Conservation (phyloP, 2,329 filamentous ascomycete genomes). For the Fusarium palustre region DNA sequence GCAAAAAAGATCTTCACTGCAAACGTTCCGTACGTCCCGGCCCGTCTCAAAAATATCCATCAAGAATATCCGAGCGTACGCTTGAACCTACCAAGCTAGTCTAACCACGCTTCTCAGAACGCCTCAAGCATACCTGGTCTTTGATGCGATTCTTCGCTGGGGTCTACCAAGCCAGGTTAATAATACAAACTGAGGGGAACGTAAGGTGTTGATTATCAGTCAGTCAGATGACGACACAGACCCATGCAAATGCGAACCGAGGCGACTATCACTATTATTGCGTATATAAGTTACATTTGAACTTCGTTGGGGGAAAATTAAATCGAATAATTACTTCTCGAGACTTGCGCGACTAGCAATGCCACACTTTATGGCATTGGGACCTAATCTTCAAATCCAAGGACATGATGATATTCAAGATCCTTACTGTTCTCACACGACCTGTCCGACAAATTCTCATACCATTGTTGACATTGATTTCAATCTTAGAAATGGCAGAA, state of each 20-base stretch:
- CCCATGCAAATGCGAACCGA: background rate
- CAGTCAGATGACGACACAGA: background rate
- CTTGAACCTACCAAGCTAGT: background rate
- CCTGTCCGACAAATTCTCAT: background rate
- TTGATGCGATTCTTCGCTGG: background rate
- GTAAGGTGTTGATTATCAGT: background rate
- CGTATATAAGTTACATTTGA: background rate
- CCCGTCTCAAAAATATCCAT: background rate
- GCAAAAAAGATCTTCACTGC: background rate
- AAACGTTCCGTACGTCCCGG: background rate
- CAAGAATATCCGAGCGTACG: background rate
- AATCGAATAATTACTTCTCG: fast-evolving
- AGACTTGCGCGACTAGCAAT: background rate
- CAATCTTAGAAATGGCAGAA: background rate
- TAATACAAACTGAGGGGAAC: background rate
- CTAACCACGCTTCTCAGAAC: background rate
- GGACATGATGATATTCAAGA: too few relatives aligned
- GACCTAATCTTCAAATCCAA: background rate
- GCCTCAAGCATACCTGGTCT: background rate
- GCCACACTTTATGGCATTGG: background rate
- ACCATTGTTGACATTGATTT: fast-evolving
- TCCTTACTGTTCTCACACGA: background rate
- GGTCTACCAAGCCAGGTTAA: background rate
- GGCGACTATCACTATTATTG: background rate
- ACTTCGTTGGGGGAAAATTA: background rate